Evolutionary conservation across 108 stramenopile species (phyloP).

Genomic region (Aurantiochytrium sp.): DNA sequence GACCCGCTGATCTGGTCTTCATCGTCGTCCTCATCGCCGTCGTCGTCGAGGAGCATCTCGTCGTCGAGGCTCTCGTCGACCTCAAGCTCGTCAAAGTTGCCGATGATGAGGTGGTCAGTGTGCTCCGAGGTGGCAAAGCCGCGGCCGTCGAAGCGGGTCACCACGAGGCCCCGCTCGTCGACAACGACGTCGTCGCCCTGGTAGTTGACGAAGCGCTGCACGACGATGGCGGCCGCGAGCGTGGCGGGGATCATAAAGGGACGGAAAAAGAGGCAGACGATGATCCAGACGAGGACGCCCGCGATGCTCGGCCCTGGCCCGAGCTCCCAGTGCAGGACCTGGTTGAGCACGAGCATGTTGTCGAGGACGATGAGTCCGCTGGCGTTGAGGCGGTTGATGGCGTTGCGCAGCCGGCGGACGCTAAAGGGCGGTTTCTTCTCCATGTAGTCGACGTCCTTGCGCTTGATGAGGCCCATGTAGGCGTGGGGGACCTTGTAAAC

Average conservation of each 20-base stretch:
- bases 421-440: background rate
- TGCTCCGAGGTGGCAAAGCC: background rate
- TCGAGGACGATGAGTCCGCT: background rate
- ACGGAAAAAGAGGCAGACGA: background rate
- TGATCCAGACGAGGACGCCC: background rate
- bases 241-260: background rate
- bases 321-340: background rate
- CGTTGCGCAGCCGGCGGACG: background rate
- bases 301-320: background rate
- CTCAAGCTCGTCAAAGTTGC: conserved; percentile 2
- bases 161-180: background rate
- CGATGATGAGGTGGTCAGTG: background rate
- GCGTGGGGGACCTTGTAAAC: background rate
- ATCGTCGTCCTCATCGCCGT: background rate
- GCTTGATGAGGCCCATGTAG: background rate
- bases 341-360: background rate
- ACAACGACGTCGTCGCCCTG: background rate
- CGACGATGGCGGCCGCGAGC: background rate
- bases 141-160: background rate
- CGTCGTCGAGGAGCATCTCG: background rate
- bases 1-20: background rate
- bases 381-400: background rate
- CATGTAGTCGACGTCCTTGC: background rate
- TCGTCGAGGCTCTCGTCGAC: background rate
- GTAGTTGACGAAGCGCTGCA: background rate